Evolutionary conservation across 1,284 basidiomycete genomes (phyloP).

Genomic region (Fomes fomentarius): DNA sequence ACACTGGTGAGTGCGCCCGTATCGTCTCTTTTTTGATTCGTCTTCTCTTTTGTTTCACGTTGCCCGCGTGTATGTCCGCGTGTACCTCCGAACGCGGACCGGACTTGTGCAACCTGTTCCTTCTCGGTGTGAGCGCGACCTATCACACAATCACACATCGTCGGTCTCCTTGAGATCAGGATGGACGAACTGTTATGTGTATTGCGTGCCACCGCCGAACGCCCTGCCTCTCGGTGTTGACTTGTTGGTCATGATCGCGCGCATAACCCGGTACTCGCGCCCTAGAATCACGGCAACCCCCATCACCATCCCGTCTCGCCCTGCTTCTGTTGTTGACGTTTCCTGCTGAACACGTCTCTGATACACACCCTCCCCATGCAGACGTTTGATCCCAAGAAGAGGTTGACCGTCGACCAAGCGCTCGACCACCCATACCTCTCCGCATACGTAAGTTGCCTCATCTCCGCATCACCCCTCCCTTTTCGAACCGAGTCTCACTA

Average conservation of each 20-base stretch:
- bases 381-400: conserved; percentile 88
- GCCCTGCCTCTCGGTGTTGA: not conserved
- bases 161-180: too few species aligned
- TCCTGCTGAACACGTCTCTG: not conserved
- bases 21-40: not conserved
- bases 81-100: too few species aligned
- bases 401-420: conserved; percentile 85
- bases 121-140: too few species aligned
- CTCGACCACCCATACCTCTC: conserved; percentile 77
- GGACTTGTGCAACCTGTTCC: too few species aligned
- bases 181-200: too few species aligned
- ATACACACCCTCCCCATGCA: conserved; percentile 23
- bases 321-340: conserved; percentile 2
- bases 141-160: too few species aligned
- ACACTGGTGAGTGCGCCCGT: conserved; percentile 63
- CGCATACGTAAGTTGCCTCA: conserved; percentile 60
- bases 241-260: too few species aligned
- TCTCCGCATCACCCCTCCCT: not conserved
- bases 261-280: not conserved
- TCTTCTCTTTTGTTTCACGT: not conserved
- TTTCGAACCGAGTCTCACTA: not conserved
- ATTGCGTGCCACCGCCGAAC: too few species aligned
- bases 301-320: not conserved
- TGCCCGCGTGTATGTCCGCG: too few species aligned
- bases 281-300: not conserved